phyloP scores from a whole-genome alignment of 169 alveolate genomes.

The Plasmodium reichenowi region DNA sequence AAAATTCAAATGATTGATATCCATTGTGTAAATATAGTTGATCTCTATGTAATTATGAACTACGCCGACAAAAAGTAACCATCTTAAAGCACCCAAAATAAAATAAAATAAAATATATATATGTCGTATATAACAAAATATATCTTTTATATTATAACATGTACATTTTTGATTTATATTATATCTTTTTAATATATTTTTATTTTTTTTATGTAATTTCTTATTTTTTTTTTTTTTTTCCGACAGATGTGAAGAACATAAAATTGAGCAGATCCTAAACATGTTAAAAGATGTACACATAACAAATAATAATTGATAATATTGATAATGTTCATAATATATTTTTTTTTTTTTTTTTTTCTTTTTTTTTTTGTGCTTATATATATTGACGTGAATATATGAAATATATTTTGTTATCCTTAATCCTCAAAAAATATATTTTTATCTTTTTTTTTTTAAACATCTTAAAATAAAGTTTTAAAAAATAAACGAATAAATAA shows the following conservation, averaged over 20 bases:
- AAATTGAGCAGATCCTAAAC: constrained; percentile 52
- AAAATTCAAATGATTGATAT: constrained; percentile 72
- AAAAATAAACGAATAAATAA: no score
- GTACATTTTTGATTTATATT: not conserved
- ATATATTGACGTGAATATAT: no score
- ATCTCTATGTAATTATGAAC: constrained; percentile 69
- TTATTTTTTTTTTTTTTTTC: constrained; percentile 4
- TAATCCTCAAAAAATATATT: no score
- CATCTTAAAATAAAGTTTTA: no score
- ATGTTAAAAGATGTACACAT: constrained; percentile 42
- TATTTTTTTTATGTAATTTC: not conserved
- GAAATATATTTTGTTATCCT: no score
- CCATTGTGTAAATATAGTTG: constrained; percentile 59
- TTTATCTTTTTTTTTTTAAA: no score
- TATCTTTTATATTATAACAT: not conserved
- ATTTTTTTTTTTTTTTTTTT: no score
- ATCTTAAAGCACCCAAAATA: not conserved
- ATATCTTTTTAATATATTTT: no score
- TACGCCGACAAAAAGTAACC: constrained; percentile 66
- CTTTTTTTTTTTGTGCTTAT: no score
- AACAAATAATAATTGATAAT: not conserved
- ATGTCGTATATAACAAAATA: not conserved
- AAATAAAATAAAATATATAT: not conserved
- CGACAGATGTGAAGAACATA: constrained; percentile 63
- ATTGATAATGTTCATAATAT: no score